Base-by-base conservation (phyloP, 768 basidiomycete genomes). In the Lactarius pseudohatsudake region DNA sequence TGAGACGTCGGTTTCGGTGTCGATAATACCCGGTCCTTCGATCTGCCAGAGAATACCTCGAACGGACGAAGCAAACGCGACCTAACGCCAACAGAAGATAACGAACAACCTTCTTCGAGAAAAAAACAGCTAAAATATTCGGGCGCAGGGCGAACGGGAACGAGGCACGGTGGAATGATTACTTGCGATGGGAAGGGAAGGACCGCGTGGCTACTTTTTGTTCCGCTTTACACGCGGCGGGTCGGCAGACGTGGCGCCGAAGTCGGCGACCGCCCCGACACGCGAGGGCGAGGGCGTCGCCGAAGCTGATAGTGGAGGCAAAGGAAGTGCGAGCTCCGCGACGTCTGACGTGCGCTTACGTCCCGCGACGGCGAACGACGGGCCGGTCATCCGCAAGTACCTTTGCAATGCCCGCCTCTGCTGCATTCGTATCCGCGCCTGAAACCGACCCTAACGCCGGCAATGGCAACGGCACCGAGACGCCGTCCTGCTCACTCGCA, bases 271-370 rank as follows among this genome's bases (percentile, higher is more conserved):
- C 18, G 15, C 55, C 16, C 28, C 22, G 3, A 1, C 53, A 11
- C 34, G 56, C 28, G 45, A 34, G 32, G 61, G 22, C 22, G 59
- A 57, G 32, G 47, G 50, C 28, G 40, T 57, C 34, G 41, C 63
- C 66, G 13, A 70, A 4, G 26, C 50, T 0, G 47, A 50, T 50
- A 10, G 61, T 11, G 34, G 45, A 3, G 16, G 45, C 67, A 28
- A 47, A n/a, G 50, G 59, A 41, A 67, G 59, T 45, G 67, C 71
- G 45, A 77, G 64, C 28, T 72, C 74, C 41, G 66, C 72, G 13
- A 70, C 72, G 26, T 77, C 74, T 13, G 73, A 75, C 67, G 75
- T 75, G 47, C 77, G 73, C 66, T 78, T 78, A 43, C 66, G 69
- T 26, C 70, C 68, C 47, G 61, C 62, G 18, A 60, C 53, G n/a